Conservation (phyloP, 2,329 filamentous ascomycete genomes). For the Alternaria longipes region DNA sequence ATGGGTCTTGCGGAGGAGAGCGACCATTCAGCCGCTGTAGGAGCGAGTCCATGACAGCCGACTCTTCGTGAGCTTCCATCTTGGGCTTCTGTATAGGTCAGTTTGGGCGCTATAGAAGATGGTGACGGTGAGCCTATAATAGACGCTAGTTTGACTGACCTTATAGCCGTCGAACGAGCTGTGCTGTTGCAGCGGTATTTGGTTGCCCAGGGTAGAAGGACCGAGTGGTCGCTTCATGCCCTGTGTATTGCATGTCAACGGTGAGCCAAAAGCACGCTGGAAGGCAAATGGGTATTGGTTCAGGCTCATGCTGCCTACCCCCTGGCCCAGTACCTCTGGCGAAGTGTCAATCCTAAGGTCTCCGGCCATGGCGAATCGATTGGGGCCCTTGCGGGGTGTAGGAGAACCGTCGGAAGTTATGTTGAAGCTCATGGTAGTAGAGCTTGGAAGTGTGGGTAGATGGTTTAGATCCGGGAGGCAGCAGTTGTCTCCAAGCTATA, state of each 20-base stretch:
- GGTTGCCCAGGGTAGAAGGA: conserved; percentile 49
- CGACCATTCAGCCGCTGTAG: conserved; percentile 75
- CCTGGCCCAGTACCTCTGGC: conserved; percentile 45
- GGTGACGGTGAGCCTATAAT: background rate
- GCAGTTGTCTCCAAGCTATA: conserved; percentile 9
- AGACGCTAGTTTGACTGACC: conserved; percentile 33
- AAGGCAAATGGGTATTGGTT: conserved; percentile 30
- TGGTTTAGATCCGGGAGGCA: conserved; percentile 47
- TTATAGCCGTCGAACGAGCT: conserved; percentile 39
- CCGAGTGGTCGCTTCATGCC: conserved; percentile 52
- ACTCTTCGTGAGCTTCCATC: conserved; percentile 50
- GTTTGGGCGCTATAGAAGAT: conserved; percentile 16
- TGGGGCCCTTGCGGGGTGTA: conserved; percentile 50
- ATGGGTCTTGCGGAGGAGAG: conserved; percentile 59
- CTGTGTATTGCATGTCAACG: conserved; percentile 50
- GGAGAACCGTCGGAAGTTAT: conserved; percentile 55
- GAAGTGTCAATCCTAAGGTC: conserved; percentile 48
- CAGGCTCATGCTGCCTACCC: conserved; percentile 44
- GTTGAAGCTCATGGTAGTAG: conserved; percentile 48
- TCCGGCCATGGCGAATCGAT: conserved; percentile 41
- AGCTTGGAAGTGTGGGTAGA: conserved; percentile 36
- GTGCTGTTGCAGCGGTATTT: conserved; percentile 30
- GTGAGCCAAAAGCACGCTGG: conserved; percentile 31
- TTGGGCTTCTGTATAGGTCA: conserved; percentile 59
- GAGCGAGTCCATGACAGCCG: conserved; percentile 66